Evolutionary conservation across 2,329 filamentous ascomycete species (phyloP).

Genomic region (Aspergillus sp.): DNA sequence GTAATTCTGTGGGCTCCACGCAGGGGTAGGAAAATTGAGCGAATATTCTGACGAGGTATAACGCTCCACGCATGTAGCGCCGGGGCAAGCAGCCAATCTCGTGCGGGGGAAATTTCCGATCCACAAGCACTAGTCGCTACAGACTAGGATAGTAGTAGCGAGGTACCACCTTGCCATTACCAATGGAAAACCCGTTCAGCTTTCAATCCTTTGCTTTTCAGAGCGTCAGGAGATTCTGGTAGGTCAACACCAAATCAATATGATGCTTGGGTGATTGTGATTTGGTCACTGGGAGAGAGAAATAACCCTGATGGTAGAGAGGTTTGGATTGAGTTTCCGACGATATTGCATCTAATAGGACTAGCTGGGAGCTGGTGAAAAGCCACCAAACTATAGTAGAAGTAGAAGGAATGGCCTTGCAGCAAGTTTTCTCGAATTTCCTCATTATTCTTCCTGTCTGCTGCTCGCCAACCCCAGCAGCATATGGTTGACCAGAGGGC

Average conservation of each 20-base stretch:
- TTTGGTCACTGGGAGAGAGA: background rate
- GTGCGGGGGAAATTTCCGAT: background rate
- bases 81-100: conserved; percentile 10
- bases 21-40: conserved; percentile 1
- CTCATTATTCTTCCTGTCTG: conserved; percentile 2
- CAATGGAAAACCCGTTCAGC: background rate
- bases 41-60: conserved; percentile 8
- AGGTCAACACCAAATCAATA: background rate
- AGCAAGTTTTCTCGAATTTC: background rate
- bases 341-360: background rate
- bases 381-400: background rate
- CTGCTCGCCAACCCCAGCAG: conserved; percentile 8
- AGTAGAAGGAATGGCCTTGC: background rate
- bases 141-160: too few species aligned
- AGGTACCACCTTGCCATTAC: background rate
- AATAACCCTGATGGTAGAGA: background rate
- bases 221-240: background rate
- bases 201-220: background rate
- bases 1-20: background rate
- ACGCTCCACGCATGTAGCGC: background rate
- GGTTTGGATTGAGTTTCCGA: background rate
- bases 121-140: background rate
- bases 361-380: background rate
- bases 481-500: background rate
- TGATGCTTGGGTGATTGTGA: background rate